Evolutionary conservation across 208 protist species (phyloP), one percentile per base, ranked within the genome.

Genomic region (Trypanosoma avium): DNA sequence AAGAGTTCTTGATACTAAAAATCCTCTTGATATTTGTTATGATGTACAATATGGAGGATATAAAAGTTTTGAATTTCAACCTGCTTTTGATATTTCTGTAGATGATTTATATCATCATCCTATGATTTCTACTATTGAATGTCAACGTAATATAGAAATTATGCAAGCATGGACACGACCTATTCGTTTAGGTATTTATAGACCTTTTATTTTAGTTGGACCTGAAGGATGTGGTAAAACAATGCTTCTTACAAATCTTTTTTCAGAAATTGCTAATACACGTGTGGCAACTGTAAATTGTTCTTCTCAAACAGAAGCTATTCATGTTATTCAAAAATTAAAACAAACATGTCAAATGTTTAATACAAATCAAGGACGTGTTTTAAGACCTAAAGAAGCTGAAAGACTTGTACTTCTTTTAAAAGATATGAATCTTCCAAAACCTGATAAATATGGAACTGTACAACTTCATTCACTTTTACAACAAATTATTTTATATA

Each of bases 381-480:
- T 98, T 47, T 83, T 98, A 30, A 82, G 97, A 3, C 98, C 98
- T 13, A 98, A 97, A 68, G 92, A 97, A 32, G 88, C 82, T 17
- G 97, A 99, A 52, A 83, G 94, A 7, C 83, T 99, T 19, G 86
- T 99, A 13, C 69, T 99, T 13, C 90, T 98, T 56, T 75, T 99
- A 26, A 98, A 98, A 84, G 97, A 99, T 71, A 78, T 99, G 38
- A 99, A 99, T 76, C 78, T 99, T 45, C 97, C 97, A 8, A 97
- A 93, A 77, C 97, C 97, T 8, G 98, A 99, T 83, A 93, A 95
- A 73, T 99, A 99, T 84, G 97, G 92, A 59, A 99, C 97, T 12
- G 93, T 98, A 38, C 93, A 99, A 79, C 73, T 99, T 21, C 95
- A 99, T 67, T 94, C 96, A 1, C 93, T 99, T 36, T 80, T 99